Evolutionary conservation across 352 stramenopile species (phyloP).

Genomic region (Phytophthora litchii): DNA sequence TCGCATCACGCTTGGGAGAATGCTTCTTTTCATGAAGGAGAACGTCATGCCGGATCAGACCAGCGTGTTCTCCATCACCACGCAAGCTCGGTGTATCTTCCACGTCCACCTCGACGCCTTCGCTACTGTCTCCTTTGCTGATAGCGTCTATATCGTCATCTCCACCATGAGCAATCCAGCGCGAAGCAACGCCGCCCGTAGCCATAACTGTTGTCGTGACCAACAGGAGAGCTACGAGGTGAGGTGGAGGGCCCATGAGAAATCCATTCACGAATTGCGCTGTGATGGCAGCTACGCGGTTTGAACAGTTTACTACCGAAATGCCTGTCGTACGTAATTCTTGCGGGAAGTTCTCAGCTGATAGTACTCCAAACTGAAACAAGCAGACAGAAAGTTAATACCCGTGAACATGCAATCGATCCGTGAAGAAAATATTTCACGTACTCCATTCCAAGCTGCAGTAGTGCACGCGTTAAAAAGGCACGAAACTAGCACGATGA

Average conservation of each 20-base stretch:
- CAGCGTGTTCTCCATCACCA: conserved; percentile 24
- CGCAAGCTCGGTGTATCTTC: conserved; percentile 12
- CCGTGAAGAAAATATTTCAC: too few species aligned
- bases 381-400: background rate
- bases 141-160: conserved; percentile 38
- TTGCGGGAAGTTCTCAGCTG: conserved; percentile 89
- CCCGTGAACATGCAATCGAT: too few species aligned
- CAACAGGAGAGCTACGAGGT: conserved; percentile 78
- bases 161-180: conserved; percentile 39
- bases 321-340: conserved; percentile 90
- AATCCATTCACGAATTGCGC: conserved; percentile 92
- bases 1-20: conserved; percentile 16
- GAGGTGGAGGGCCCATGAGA: conserved; percentile 76
- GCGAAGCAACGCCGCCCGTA: conserved; percentile 57
- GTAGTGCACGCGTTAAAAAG: conserved; percentile 93
- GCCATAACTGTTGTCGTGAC: conserved; percentile 82
- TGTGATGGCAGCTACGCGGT: conserved; percentile 88
- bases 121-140: conserved; percentile 25
- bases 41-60: conserved; percentile 37
- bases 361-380: conserved; percentile 87
- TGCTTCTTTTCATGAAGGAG: conserved; percentile 32
- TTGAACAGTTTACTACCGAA: conserved; percentile 88
- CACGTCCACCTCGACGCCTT: conserved; percentile 14
- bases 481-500: conserved; percentile 89
- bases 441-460: conserved; percentile 90